Conservation (phyloP, 176 grass and related monocot genomes). For the Poa pratensis region DNA sequence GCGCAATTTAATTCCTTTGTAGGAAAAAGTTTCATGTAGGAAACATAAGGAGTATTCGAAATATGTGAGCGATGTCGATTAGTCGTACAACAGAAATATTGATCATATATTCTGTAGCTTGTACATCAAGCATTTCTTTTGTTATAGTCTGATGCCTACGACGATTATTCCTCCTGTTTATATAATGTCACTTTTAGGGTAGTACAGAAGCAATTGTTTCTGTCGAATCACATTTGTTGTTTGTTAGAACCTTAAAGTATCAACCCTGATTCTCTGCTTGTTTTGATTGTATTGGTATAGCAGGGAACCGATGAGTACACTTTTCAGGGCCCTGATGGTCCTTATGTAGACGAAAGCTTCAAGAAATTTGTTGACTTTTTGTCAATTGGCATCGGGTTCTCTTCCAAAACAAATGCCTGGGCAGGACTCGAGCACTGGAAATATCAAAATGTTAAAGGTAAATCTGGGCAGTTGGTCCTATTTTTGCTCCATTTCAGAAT, state of each 20-base stretch:
- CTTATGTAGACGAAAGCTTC: constrained; percentile 55
- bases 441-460: constrained; percentile 88
- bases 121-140: not conserved
- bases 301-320: constrained; percentile 65
- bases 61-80: not conserved
- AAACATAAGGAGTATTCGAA: not conserved
- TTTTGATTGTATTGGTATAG: constrained; percentile 26
- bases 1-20: not conserved
- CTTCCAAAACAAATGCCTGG: constrained; percentile 95
- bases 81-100: not conserved
- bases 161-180: not conserved
- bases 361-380: constrained; percentile 75
- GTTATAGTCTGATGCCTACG: constrained; percentile 16
- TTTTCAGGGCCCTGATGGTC: constrained; percentile 50
- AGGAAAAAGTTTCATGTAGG: not conserved
- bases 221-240: not conserved
- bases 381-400: constrained; percentile 67
- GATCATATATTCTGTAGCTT: constrained; percentile 27
- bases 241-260: not conserved
- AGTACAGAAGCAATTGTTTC: not conserved
- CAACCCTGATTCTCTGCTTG: constrained; percentile 7
- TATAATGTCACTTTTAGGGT: not conserved
- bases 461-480: not conserved
- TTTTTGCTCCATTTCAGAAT: constrained; percentile 30
- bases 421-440: constrained; percentile 98